Evolutionary conservation across 805 yeast species (phyloP).

Genomic region (Yamadazyma tumulicola): DNA sequence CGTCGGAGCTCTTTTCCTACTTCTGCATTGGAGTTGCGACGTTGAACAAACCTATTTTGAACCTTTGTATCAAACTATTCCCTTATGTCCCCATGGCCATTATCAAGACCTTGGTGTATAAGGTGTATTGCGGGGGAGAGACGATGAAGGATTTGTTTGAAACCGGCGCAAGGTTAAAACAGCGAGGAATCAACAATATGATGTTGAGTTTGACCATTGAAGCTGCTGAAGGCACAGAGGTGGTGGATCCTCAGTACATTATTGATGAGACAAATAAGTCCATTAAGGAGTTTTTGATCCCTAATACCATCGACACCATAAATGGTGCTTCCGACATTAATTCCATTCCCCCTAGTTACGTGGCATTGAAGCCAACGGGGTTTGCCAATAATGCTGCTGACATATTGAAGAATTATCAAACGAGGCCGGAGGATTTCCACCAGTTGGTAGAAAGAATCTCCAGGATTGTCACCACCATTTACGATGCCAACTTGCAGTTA

Average conservation of each 20-base stretch:
- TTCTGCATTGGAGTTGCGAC: slow-evolving; percentile 70
- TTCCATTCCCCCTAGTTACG: slow-evolving; percentile 83
- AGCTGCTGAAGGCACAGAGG: slow-evolving; percentile 77
- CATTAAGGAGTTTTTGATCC: slow-evolving; percentile 62
- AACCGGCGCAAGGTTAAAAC: slow-evolving; percentile 64
- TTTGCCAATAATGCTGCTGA: slow-evolving; percentile 72
- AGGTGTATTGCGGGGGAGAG: slow-evolving; percentile 90
- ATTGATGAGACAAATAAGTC: slow-evolving; percentile 64
- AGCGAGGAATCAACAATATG: slow-evolving; percentile 86
- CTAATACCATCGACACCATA: slow-evolving; percentile 65
- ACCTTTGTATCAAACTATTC: slow-evolving; percentile 59
- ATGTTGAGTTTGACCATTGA: slow-evolving; percentile 93
- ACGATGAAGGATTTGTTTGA: slow-evolving; percentile 61
- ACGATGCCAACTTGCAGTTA: slow-evolving; percentile 48
- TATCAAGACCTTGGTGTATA: slow-evolving; percentile 70
- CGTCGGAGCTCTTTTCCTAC: slow-evolving; percentile 57
- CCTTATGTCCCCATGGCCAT: slow-evolving; percentile 73
- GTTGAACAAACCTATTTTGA: slow-evolving; percentile 56
- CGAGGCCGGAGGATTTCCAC: slow-evolving; percentile 44
- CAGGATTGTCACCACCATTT: slow-evolving; percentile 54
- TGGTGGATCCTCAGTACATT: slow-evolving; percentile 56
- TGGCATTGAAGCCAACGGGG: slow-evolving; percentile 93
- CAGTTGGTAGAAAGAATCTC: slow-evolving; percentile 64
- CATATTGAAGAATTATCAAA: slow-evolving; percentile 56
- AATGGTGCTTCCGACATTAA: slow-evolving; percentile 46